Percentiles rank a stretch among this genome's conserved stretches.
Conservation (phyloP, 495 filamentous ascomycete genomes). For the Aspergillus affinis region DNA sequence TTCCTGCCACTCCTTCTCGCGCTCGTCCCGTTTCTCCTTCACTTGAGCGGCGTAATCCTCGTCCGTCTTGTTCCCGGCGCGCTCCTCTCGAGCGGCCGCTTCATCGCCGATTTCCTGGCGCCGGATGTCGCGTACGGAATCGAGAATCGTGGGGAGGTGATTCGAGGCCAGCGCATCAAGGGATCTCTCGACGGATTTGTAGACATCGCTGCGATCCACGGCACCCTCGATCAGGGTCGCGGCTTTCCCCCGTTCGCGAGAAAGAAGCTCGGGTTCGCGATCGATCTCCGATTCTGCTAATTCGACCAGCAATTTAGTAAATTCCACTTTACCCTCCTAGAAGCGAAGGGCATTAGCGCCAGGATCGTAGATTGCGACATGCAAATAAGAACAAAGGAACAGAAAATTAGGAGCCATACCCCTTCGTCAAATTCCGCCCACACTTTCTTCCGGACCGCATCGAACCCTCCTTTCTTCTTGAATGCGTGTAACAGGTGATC, state of each 20-base stretch:
- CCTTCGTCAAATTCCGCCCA: conserved; percentile 78
- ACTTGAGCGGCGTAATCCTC: conserved; percentile 76
- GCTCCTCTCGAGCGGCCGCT: conserved; percentile 64
- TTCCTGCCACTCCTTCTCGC: conserved; percentile 64
- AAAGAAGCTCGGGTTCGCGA: conserved; percentile 71
- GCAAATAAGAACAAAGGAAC: conserved; percentile 1
- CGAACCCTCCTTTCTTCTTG: conserved; percentile 90
- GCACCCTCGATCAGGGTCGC: conserved; percentile 84
- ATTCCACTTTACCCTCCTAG: conserved; percentile 65
- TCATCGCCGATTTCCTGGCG: conserved; percentile 73
- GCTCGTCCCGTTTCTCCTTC: conserved; percentile 60
- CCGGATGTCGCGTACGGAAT: conserved; percentile 67
- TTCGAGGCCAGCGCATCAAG: conserved; percentile 68
- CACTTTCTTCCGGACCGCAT: conserved; percentile 75
- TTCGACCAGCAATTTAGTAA: conserved; percentile 65
- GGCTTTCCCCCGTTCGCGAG: conserved; percentile 75
- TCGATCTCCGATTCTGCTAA: conserved; percentile 81
- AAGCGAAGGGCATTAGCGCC: conserved; percentile 20
- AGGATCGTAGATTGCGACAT: neutral
- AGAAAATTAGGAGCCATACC: conserved; percentile 45
- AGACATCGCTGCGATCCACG: conserved; percentile 77
- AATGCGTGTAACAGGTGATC: conserved; percentile 76
- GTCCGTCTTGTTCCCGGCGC: conserved; percentile 74
- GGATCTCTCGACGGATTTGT: conserved; percentile 67
- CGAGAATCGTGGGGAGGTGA: conserved; percentile 60